Evolutionary conservation across 2,329 filamentous ascomycete species (phyloP).

Genomic region (Venturia asperata): DNA sequence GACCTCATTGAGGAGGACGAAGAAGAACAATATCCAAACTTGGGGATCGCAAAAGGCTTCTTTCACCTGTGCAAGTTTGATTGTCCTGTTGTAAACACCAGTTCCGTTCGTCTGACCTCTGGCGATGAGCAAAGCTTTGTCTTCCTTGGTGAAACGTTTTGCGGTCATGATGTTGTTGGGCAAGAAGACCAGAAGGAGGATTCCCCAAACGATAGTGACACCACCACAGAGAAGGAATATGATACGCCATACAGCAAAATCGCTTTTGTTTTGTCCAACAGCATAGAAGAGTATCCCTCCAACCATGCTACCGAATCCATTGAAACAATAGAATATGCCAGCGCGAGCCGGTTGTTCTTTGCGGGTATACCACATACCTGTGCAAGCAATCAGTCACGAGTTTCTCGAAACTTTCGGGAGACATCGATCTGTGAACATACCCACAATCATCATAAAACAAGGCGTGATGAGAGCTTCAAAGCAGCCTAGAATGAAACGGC

Average conservation of each 20-base stretch:
- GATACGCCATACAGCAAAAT: conserved; percentile 39
- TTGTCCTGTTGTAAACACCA: conserved; percentile 42
- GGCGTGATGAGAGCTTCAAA: conserved; percentile 23
- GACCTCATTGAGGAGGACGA: conserved; percentile 46
- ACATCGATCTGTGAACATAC: background rate
- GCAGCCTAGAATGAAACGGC: conserved; percentile 25
- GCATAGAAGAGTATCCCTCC: conserved; percentile 34
- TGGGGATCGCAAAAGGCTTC: conserved; percentile 42
- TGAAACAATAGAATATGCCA: conserved; percentile 26
- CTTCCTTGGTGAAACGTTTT: conserved; percentile 37
- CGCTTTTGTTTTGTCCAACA: conserved; percentile 35
- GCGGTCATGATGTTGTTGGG: conserved; percentile 38
- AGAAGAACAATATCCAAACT: conserved; percentile 41
- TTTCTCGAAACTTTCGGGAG: background rate
- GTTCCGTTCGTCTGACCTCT: conserved; percentile 35
- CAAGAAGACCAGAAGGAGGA: conserved; percentile 36
- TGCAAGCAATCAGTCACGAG: conserved; percentile 24
- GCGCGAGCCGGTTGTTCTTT: conserved; percentile 23
- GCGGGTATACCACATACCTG: conserved; percentile 22
- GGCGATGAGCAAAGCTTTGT: conserved; percentile 39
- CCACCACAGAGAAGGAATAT: conserved; percentile 42
- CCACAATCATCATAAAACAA: conserved; percentile 1
- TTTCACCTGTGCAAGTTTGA: conserved; percentile 43
- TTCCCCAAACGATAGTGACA: conserved; percentile 39
- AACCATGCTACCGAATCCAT: conserved; percentile 23